Percentiles rank a stretch among this genome's conserved stretches.
Conservation (phyloP, 768 basidiomycete species). For the Psilocybe tampanensis region DNA sequence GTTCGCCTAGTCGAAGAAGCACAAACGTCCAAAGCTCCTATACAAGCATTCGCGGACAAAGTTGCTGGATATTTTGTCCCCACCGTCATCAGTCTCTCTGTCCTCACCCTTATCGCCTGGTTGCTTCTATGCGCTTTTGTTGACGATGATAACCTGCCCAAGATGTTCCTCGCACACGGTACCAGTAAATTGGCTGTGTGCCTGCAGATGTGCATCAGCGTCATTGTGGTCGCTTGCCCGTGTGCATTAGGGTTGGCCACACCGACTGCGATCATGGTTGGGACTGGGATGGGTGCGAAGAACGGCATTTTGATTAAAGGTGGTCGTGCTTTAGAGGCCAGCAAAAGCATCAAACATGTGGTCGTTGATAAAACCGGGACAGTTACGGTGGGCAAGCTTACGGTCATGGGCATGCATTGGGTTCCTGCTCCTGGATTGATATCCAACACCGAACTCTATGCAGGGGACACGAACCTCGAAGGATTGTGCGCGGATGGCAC, state of each 20-base stretch:
- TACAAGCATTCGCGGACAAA: slow-evolving; percentile 94
- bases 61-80: slow-evolving; percentile 97
- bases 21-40: slow-evolving; percentile 97
- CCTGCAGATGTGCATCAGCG: slow-evolving; percentile 95
- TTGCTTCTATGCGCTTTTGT: slow-evolving; percentile 68
- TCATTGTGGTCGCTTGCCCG: slow-evolving; percentile 97
- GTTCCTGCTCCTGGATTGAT: slow-evolving; percentile 37
- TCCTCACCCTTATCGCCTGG: slow-evolving; percentile 85
- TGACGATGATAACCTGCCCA: slow-evolving; percentile 63
- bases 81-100: slow-evolving; percentile 79
- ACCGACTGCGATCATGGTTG: slow-evolving; percentile 99
- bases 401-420: slow-evolving; percentile 80
- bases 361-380: slow-evolving; percentile 98
- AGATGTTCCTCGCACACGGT: slow-evolving; percentile 84
- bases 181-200: slow-evolving; percentile 88
- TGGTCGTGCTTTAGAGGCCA: slow-evolving; percentile 91
- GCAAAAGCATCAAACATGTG: slow-evolving; percentile 77
- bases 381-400: slow-evolving; percentile 92
- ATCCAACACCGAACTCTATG: slow-evolving; percentile 41
- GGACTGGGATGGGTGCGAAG: slow-evolving; percentile 94
- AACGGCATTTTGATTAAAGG: slow-evolving; percentile 99
- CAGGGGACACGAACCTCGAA: slow-evolving; percentile 43
- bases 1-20: slow-evolving; percentile 97
- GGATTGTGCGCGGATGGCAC: slow-evolving; percentile 62
- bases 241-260: slow-evolving; percentile 96